These are phyloP conservation scores for Lipomyces japonicus DNA, from an alignment of 805 yeast genomes.

Conservation along the genomic window DNA sequence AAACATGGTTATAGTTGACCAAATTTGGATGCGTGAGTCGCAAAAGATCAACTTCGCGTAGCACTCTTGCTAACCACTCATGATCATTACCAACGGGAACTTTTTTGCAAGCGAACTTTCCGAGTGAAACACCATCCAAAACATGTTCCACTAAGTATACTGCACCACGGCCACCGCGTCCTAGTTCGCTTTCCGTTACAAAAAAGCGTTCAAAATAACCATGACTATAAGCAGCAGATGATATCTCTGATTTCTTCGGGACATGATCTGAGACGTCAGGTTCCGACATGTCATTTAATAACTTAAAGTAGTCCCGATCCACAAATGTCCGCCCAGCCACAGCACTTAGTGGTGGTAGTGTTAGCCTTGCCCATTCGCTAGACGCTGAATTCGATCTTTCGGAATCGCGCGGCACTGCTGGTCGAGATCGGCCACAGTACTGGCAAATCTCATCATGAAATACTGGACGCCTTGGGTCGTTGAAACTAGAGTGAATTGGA, in stretches of 20 bases:
- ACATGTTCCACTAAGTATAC: constrained; percentile 81
- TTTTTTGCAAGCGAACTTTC: constrained; percentile 78
- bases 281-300: constrained; percentile 12
- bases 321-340: constrained; percentile 15
- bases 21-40: constrained; percentile 55
- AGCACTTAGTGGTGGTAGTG: neutral
- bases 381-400: no score
- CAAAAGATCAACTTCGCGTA: constrained; percentile 74
- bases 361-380: neutral
- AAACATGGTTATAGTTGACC: constrained; percentile 84
- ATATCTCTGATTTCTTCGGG: constrained; percentile 35
- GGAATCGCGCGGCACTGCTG: no score
- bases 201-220: constrained; percentile 74
- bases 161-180: constrained; percentile 80
- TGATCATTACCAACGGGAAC: constrained; percentile 78
- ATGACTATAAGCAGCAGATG: constrained; percentile 63
- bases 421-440: constrained; percentile 9
- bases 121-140: constrained; percentile 66
- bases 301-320: constrained; percentile 18
- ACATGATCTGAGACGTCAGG: neutral
- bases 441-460: constrained; percentile 2
- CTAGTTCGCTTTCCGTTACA: constrained; percentile 55
- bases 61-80: constrained; percentile 62
- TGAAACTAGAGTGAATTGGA: neutral
- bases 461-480: neutral